Conservation (phyloP, 179 eudicot genomes). For the Heliamphora ciliata region DNA sequence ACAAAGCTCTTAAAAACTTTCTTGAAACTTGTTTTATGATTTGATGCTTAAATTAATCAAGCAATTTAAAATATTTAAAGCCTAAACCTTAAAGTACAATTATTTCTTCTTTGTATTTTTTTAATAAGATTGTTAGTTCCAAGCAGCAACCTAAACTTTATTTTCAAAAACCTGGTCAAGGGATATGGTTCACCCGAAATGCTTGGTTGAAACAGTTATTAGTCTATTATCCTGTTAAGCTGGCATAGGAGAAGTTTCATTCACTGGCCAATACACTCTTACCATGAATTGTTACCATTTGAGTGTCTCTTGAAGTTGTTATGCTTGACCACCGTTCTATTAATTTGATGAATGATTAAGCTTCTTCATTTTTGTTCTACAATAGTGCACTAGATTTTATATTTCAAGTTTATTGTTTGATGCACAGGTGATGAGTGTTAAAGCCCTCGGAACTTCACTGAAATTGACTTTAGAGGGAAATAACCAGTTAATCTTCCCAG, state of each 20-base stretch:
- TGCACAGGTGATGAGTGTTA: slow-evolving; percentile 70
- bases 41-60: not conserved
- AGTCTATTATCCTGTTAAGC: not conserved
- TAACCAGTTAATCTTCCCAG: slow-evolving; percentile 55
- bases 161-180: not conserved
- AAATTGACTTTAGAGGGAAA: slow-evolving; percentile 63
- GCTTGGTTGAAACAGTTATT: slow-evolving; percentile 8
- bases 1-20: not conserved
- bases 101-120: not conserved
- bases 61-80: not conserved
- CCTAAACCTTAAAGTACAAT: slow-evolving; percentile 1
- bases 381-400: not conserved
- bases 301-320: not conserved
- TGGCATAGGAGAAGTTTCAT: not conserved
- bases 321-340: slow-evolving; percentile 1
- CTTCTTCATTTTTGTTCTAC: not conserved
- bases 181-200: not conserved
- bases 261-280: not conserved
- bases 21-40: not conserved
- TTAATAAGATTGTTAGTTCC: not conserved
- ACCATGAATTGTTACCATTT: not conserved
- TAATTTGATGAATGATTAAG: not conserved
- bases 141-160: not conserved
- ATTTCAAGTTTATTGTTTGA: not conserved
- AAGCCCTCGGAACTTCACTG: slow-evolving; percentile 67